phyloP scores from a whole-genome alignment of 176 grass and related monocot species.

The Avena eriantha region DNA sequence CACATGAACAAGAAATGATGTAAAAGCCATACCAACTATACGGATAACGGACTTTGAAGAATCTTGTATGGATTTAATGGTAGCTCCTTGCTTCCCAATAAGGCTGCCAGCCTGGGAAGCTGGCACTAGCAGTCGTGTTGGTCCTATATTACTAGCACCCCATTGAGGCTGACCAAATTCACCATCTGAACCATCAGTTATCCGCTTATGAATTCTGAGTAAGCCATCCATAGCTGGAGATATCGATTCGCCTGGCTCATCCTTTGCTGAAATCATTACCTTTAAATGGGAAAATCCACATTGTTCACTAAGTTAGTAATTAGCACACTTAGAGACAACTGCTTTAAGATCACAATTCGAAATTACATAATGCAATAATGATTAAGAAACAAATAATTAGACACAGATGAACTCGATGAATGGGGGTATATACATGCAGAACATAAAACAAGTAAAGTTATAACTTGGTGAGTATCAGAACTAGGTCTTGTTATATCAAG shows the following conservation, averaged over 20 bases:
- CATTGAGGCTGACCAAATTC: constrained; percentile 66
- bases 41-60: constrained; percentile 63
- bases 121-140: constrained; percentile 85
- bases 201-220: constrained; percentile 80
- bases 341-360: not conserved
- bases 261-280: constrained; percentile 96
- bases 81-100: constrained; percentile 93
- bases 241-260: constrained; percentile 74
- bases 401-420: constrained; percentile 3
- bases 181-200: constrained; percentile 75
- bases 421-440: not conserved
- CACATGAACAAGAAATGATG: not conserved
- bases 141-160: constrained; percentile 55
- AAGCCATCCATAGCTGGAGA: constrained; percentile 91
- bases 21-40: constrained; percentile 70
- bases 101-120: constrained; percentile 87
- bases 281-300: constrained; percentile 41
- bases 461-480: constrained; percentile 25
- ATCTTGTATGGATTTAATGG: constrained; percentile 95
- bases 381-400: constrained; percentile 3
- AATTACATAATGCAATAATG: constrained; percentile 6
- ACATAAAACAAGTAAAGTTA: not conserved
- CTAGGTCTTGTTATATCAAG: not conserved
- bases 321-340: not conserved
- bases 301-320: constrained; percentile 29